A percentile compares a stretch with the other conserved stretches of the same genome.
phyloP scores from a whole-genome alignment of 257 asterid genomes.

The Petunia axillaris region DNA sequence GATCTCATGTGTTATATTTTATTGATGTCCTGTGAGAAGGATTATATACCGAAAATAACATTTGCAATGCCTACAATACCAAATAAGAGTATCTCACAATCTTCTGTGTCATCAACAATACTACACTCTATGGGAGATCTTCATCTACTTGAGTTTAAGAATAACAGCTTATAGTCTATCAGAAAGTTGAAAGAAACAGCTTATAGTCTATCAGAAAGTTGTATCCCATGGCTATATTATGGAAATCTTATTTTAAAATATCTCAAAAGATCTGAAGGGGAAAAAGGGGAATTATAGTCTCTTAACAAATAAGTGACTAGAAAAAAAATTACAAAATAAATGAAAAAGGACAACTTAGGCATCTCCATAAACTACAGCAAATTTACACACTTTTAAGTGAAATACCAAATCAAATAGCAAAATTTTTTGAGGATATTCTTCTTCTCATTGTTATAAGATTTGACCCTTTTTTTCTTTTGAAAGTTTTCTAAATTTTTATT shows the following conservation, averaged over 20 bases:
- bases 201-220: neutral
- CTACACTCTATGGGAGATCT: too few relatives aligned
- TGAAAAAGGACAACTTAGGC: neutral
- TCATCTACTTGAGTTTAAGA: too few relatives aligned
- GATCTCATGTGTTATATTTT: too few relatives aligned
- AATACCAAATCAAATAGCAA: neutral
- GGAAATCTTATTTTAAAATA: neutral
- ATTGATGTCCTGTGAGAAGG: too few relatives aligned
- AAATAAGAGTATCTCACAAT: too few relatives aligned
- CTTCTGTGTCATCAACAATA: too few relatives aligned
- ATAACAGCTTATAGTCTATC: neutral
- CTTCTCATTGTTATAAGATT: neutral
- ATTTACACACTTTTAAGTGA: neutral
- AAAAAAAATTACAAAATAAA: neutral
- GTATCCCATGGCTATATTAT: neutral
- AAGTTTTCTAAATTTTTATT: neutral
- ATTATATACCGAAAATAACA: too few relatives aligned
- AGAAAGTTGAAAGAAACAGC: neutral
- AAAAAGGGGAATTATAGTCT: neutral
- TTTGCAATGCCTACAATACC: too few relatives aligned
- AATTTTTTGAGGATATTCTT: neutral
- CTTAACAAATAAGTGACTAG: neutral
- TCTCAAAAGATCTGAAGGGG: neutral
- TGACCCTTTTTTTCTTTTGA: neutral
- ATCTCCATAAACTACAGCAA: neutral